These are phyloP conservation scores for Aureobasidium sp. DNA, from an alignment of 2,329 filamentous ascomycete genomes.

Conservation along the genomic window DNA sequence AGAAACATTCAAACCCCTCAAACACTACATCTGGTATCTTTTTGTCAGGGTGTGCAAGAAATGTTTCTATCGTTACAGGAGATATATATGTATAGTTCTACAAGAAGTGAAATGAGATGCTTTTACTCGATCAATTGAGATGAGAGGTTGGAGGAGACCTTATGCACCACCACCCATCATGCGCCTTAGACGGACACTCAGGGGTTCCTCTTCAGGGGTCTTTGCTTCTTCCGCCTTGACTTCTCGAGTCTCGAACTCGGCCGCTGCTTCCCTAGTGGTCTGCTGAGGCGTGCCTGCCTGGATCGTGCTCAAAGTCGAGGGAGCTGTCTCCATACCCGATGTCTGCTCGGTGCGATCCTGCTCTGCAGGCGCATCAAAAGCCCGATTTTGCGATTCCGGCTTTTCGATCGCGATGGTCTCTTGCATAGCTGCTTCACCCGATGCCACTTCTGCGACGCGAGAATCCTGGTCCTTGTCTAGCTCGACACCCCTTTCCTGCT, in stretches of 20 bases:
- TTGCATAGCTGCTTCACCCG: not conserved
- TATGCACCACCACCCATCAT: not conserved
- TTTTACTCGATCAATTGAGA: not conserved
- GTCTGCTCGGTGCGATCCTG: not conserved
- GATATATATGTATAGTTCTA: not conserved
- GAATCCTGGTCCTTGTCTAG: not conserved
- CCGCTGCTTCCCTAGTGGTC: not conserved
- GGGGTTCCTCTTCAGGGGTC: not conserved
- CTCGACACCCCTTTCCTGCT: not conserved
- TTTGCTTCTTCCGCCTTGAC: not conserved
- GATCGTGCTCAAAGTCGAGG: not conserved
- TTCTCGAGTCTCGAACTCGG: not conserved
- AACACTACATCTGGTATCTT: not conserved
- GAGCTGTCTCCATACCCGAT: not conserved
- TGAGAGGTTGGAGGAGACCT: not conserved
- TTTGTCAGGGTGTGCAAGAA: no score
- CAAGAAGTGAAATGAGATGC: not conserved
- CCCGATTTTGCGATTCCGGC: not conserved
- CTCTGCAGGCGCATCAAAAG: not conserved
- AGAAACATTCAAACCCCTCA: not conserved
- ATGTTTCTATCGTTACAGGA: not conserved
- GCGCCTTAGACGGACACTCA: not conserved
- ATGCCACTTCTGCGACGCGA: not conserved
- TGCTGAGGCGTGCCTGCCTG: not conserved
- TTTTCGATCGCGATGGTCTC: not conserved